Conservation (phyloP, 2,329 filamentous ascomycete genomes). For the Phyllosticta capitalensis region DNA sequence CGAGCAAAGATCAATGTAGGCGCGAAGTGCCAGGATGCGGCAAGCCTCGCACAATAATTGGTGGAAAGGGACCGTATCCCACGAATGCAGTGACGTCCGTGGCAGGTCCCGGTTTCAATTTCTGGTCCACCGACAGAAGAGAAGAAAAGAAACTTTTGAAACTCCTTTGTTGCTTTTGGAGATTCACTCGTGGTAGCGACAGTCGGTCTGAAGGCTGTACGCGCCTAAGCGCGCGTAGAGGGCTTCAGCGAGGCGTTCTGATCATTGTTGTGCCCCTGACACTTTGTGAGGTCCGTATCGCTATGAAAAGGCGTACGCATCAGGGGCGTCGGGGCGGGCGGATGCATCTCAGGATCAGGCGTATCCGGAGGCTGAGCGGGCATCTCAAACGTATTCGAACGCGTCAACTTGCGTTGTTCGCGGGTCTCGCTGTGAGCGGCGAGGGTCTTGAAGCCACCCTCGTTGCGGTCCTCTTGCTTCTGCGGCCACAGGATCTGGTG, state of each 20-base stretch:
- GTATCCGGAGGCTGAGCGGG: neutral
- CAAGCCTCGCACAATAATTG: no score
- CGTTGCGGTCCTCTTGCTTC: conserved; percentile 56
- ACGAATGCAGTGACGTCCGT: no score
- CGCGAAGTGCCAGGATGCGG: no score
- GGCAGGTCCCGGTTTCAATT: no score
- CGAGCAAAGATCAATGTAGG: no score
- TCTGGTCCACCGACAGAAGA: no score
- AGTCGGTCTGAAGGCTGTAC: no score
- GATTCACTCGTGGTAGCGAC: no score
- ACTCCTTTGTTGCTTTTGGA: no score
- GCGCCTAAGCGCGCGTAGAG: neutral
- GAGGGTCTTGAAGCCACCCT: conserved; percentile 44
- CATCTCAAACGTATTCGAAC: neutral
- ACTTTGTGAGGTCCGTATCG: neutral
- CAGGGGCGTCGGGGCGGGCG: conserved; percentile 1
- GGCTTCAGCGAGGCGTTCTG: neutral
- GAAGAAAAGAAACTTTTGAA: no score
- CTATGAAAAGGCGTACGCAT: conserved; percentile 3
- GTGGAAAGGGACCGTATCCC: no score
- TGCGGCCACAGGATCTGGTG: conserved; percentile 69
- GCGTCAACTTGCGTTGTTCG: conserved; percentile 1
- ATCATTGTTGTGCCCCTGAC: neutral
- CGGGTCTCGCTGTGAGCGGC: conserved; percentile 2
- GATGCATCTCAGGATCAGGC: neutral